Evolutionary conservation across 1,139 yeast species (phyloP), one percentile per base, ranked within the genome.

Genomic region (Hyphopichia khmerensis): DNA sequence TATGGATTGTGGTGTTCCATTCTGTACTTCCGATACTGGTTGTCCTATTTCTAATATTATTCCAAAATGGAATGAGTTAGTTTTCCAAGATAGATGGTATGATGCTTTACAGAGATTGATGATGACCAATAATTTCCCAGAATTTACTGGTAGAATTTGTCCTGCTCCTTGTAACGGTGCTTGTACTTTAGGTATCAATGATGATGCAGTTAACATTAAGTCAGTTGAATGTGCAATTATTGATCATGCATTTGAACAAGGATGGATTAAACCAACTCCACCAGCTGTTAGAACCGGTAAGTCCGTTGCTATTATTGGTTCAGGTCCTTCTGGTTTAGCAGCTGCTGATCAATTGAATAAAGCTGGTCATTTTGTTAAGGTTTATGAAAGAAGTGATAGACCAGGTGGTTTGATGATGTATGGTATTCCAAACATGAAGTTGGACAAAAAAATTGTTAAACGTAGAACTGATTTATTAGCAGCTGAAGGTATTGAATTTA

Each of bases 131-230:
- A 93, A 93, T 69, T 93, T 93, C 86, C 98, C 99, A 16, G 99
- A 93, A 70, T 91, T 93, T 60, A 93, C 98, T 47, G 96, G 97
- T 50, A 84, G 97, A 69, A 93, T 93, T 52, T 93, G 99, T 71
- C 99, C 99, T 31, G 99, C 99, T 51, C 99, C 99, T 52, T 93
- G 99, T 75, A 96, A 90, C 65, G 98, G 97, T 56, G 96, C 98
- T 3, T 93, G 99, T 78, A 95, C 90, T 38, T 78, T 93, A 58
- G 97, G 96, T 44, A 88, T 93, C 60, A 88, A 85, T 60, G 93
- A 86, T 56, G 96, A 90, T 48, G 95, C 99, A 21, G 99, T 93
- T 52, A 96, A 96, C 57, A 93, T 93, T 68, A 93, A 93, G 69
- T 87, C 96, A 27, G 86, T 93, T 54, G 99, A 93, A 71, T 86